These are phyloP conservation scores for Cicer arietinum DNA, from an alignment of 306 rosid genomes.

Conservation along the genomic window DNA sequence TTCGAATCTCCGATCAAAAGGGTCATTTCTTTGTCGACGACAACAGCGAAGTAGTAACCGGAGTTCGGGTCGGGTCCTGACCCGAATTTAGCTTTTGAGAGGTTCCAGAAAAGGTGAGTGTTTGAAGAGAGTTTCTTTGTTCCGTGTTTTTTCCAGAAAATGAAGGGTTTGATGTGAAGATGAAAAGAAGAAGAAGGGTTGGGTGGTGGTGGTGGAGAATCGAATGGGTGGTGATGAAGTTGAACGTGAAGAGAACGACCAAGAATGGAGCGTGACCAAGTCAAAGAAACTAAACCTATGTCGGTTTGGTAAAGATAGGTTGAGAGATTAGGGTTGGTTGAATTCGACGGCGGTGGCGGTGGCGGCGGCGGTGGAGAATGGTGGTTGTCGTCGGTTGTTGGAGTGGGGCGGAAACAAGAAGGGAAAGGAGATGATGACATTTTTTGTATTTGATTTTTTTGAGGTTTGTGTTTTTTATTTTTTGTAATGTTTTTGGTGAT, in stretches of 20 bases:
- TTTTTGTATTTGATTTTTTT: neutral
- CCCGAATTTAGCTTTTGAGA: constrained; percentile 66
- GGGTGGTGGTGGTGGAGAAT: constrained; percentile 63
- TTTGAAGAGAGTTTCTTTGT: constrained; percentile 61
- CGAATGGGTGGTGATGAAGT: constrained; percentile 60
- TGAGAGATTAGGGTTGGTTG: constrained; percentile 73
- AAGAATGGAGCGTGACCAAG: constrained; percentile 88
- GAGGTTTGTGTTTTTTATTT: neutral
- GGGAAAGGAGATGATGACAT: constrained; percentile 63
- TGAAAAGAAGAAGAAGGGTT: constrained; percentile 46
- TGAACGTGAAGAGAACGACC: constrained; percentile 84
- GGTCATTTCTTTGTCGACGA: constrained; percentile 60
- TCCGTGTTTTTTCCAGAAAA: constrained; percentile 88
- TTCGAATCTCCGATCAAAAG: constrained; percentile 72
- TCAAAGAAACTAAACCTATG: constrained; percentile 68
- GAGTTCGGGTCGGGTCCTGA: constrained; percentile 74
- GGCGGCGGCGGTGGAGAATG: constrained; percentile 40
- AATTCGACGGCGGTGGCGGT: constrained; percentile 44
- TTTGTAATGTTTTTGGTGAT: neutral
- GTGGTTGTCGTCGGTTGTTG: constrained; percentile 36
- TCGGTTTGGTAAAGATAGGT: constrained; percentile 83
- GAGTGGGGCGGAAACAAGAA: constrained; percentile 66
- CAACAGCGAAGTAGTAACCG: constrained; percentile 75
- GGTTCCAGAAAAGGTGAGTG: constrained; percentile 71
- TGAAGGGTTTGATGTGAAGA: constrained; percentile 71